Percentiles rank a stretch among this genome's conserved stretches.
Evolutionary conservation across 129 eudicot species (phyloP).

Genomic region (Helianthus tuberosus): DNA sequence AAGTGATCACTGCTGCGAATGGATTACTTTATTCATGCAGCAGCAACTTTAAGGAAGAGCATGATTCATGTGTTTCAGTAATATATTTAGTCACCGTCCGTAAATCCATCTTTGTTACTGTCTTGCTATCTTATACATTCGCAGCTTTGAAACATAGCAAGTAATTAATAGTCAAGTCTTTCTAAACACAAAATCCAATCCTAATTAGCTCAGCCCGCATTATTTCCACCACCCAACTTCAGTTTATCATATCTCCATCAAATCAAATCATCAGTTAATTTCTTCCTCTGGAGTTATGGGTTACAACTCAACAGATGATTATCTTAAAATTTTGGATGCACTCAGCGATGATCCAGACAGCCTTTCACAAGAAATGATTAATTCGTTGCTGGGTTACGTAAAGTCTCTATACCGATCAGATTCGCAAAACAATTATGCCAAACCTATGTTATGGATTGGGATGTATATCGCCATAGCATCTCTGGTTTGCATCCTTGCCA

Average conservation of each 20-base stretch:
- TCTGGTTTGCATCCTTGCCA: neutral
- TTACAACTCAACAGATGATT: neutral
- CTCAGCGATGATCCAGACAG: neutral
- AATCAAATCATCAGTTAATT: neutral
- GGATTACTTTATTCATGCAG: too few relatives aligned
- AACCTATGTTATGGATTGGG: constrained; percentile 8
- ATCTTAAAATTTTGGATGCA: neutral
- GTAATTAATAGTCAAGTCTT: too few relatives aligned
- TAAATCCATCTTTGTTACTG: too few relatives aligned
- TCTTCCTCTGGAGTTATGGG: neutral
- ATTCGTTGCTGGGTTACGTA: neutral
- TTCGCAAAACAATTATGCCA: neutral
- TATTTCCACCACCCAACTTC: neutral
- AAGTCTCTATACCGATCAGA: neutral
- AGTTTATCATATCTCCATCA: neutral
- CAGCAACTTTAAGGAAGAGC: too few relatives aligned
- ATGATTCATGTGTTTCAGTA: too few relatives aligned
- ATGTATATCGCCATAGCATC: constrained; percentile 2
- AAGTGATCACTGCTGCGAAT: too few relatives aligned
- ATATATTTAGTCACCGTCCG: too few relatives aligned
- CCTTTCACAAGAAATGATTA: neutral
- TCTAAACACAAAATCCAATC: neutral
- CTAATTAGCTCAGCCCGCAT: neutral
- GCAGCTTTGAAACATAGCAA: too few relatives aligned
- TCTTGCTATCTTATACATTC: too few relatives aligned